Evolutionary conservation across 2,329 filamentous ascomycete species (phyloP).

Genomic region (Cercospora sp.): DNA sequence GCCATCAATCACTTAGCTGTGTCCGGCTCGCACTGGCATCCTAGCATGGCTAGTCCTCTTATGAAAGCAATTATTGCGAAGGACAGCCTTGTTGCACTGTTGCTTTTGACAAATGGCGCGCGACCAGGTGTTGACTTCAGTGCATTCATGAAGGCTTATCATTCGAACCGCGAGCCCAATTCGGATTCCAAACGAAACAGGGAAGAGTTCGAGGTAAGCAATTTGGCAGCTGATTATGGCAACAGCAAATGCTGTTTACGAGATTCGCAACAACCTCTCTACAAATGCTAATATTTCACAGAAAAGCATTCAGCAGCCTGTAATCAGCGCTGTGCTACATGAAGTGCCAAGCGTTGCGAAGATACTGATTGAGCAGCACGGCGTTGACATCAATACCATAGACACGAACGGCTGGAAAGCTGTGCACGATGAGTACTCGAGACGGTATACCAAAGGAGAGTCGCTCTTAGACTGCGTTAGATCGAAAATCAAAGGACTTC

Average conservation of each 20-base stretch:
- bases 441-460: conserved; percentile 44
- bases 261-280: background rate
- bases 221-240: background rate
- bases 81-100: conserved; percentile 56
- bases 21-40: conserved; percentile 38
- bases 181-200: conserved; percentile 51
- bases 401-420: conserved; percentile 42
- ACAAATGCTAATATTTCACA: conserved; percentile 23
- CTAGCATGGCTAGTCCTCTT: conserved; percentile 52
- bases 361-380: conserved; percentile 56
- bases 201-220: conserved; percentile 43
- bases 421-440: conserved; percentile 38
- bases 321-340: conserved; percentile 60
- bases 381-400: conserved; percentile 65
- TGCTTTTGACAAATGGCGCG: conserved; percentile 65
- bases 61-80: conserved; percentile 58
- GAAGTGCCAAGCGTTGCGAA: conserved; percentile 56
- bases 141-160: conserved; percentile 60
- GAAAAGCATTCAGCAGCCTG: conserved; percentile 59
- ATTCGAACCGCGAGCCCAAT: conserved; percentile 43
- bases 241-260: background rate
- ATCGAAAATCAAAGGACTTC: conserved; percentile 53
- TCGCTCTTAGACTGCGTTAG: conserved; percentile 63
- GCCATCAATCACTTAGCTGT: conserved; percentile 67
- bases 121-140: conserved; percentile 61